phyloP scores from a whole-genome alignment of 352 stramenopile genomes.

The Globisporangium spinosum region DNA sequence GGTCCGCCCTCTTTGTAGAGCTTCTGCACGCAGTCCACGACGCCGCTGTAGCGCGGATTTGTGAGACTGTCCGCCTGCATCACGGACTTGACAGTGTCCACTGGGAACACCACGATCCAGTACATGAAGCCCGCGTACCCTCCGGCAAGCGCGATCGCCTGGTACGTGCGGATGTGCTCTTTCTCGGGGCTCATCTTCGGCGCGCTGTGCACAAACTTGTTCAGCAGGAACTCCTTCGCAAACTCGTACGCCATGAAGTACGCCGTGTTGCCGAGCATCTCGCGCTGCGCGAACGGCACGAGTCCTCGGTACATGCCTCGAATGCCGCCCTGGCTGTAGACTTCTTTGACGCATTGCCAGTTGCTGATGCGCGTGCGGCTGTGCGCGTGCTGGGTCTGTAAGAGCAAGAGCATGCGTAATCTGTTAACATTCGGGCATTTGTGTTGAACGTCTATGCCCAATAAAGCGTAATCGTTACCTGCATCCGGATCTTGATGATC shows the following conservation, averaged over 20 bases:
- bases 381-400: constrained; percentile 51
- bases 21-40: constrained; percentile 61
- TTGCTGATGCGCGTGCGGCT: constrained; percentile 63
- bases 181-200: constrained; percentile 46
- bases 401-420: not conserved
- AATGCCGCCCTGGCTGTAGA: constrained; percentile 56
- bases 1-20: constrained; percentile 66
- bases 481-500: constrained; percentile 74
- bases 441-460: not conserved
- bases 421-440: not conserved
- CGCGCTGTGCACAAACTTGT: constrained; percentile 41
- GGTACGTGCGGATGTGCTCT: constrained; percentile 62
- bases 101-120: constrained; percentile 76
- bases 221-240: constrained; percentile 56
- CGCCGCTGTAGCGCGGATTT: constrained; percentile 62
- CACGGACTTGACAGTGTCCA: constrained; percentile 84
- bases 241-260: constrained; percentile 86
- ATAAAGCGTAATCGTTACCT: constrained; percentile 17
- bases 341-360: constrained; percentile 62
- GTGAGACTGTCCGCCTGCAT: constrained; percentile 75
- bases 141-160: constrained; percentile 64
- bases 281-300: constrained; percentile 52
- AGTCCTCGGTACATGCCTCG: constrained; percentile 76
- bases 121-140: constrained; percentile 83
- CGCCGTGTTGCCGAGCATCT: constrained; percentile 83